These are phyloP conservation scores for Trichoderma hamatum DNA, from an alignment of 2,329 filamentous ascomycete genomes.

Conservation along the genomic window DNA sequence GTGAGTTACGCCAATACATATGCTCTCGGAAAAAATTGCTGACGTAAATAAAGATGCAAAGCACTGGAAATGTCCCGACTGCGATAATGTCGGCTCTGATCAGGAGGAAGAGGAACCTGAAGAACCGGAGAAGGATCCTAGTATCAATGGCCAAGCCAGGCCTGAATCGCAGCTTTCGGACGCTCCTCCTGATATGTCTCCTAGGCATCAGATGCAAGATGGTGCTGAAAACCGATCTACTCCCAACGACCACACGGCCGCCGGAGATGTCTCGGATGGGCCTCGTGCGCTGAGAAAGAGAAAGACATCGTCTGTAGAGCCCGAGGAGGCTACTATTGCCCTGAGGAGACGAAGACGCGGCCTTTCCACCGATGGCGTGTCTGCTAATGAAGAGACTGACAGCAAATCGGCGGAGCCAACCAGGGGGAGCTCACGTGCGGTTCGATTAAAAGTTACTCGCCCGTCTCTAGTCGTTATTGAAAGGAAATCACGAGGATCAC, in stretches of 20 bases:
- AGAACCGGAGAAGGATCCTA: slow-evolving; percentile 29
- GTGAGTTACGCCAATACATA: slow-evolving; percentile 30
- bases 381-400: slow-evolving; percentile 42
- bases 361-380: slow-evolving; percentile 48
- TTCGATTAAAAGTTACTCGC: slow-evolving; percentile 56
- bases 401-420: slow-evolving; percentile 36
- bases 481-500: slow-evolving; percentile 41
- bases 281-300: slow-evolving; percentile 80
- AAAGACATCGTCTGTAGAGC: slow-evolving; percentile 74
- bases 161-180: slow-evolving; percentile 37
- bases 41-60: slow-evolving; percentile 44
- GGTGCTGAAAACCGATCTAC: slow-evolving; percentile 60
- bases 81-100: slow-evolving; percentile 42
- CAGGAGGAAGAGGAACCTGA: slow-evolving; percentile 38
- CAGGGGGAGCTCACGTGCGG: slow-evolving; percentile 55
- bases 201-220: slow-evolving; percentile 55
- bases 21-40: slow-evolving; percentile 29
- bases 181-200: slow-evolving; percentile 65
- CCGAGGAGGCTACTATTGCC: slow-evolving; percentile 56
- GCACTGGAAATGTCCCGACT: slow-evolving; percentile 57
- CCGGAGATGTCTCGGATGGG: slow-evolving; percentile 74
- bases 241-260: slow-evolving; percentile 72
- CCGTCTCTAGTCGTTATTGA: slow-evolving; percentile 47
- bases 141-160: slow-evolving; percentile 32
- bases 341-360: slow-evolving; percentile 59